These are phyloP conservation scores for Chaetoscypha palmicola DNA, from an alignment of 2,329 filamentous ascomycete species.

Conservation along the genomic window DNA sequence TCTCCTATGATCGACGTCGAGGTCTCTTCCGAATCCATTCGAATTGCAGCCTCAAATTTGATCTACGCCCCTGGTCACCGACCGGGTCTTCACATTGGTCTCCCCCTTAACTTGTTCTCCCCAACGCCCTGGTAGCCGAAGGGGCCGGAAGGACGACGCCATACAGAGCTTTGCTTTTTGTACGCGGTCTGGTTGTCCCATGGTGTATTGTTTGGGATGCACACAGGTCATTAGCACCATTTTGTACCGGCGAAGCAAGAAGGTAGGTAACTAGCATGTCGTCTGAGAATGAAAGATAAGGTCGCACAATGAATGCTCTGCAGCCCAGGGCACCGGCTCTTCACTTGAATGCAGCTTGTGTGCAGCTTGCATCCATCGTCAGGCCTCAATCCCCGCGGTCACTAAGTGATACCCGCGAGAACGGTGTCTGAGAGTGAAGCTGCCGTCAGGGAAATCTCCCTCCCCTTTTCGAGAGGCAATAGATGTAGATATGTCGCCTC, in stretches of 20 bases:
- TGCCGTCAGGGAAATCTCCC: no score
- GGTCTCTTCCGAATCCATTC: constrained; percentile 1
- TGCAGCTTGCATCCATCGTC: neutral
- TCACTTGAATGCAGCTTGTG: neutral
- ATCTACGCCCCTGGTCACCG: neutral
- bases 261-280: neutral
- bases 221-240: neutral
- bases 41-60: constrained; percentile 8
- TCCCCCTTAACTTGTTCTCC: constrained; percentile 2
- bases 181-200: neutral
- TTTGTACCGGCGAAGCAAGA: neutral
- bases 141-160: neutral
- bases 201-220: neutral
- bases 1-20: constrained; percentile 7
- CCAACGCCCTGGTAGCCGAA: no score
- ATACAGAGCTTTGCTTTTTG: neutral
- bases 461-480: no score
- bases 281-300: neutral
- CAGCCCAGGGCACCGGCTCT: neutral
- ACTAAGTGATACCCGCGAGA: neutral
- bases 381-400: neutral
- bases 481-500: no score
- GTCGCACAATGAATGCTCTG: neutral
- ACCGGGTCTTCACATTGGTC: constrained; percentile 1
- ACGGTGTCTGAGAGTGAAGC: no score